phyloP scores from a whole-genome alignment of 1,284 basidiomycete species.

The Moesziomyces parantarcticus region DNA sequence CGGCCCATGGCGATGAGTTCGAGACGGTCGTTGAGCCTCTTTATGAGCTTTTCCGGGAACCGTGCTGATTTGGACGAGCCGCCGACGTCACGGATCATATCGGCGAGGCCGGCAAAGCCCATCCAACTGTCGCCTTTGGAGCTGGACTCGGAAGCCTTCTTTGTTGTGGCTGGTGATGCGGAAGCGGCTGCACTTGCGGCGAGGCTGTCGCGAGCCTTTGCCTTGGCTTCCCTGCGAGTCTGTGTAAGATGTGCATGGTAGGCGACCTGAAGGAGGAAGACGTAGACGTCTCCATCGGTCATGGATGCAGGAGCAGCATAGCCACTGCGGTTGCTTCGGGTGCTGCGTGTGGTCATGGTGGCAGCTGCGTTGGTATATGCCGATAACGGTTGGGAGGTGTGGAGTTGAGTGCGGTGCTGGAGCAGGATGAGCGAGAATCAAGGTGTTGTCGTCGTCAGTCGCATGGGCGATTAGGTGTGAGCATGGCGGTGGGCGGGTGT shows the following conservation, averaged over 20 bases:
- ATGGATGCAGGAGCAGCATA: constrained; percentile 37
- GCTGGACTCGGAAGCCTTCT: constrained; percentile 22
- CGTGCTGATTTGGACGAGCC: constrained; percentile 47
- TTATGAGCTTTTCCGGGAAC: constrained; percentile 66
- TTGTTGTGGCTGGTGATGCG: constrained; percentile 10
- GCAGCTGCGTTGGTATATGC: background rate
- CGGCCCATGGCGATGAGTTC: constrained; percentile 64
- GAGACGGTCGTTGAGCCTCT: constrained; percentile 59
- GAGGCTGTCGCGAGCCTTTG: constrained; percentile 28
- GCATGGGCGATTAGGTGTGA: too few species aligned
- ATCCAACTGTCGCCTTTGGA: constrained; percentile 54
- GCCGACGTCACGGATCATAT: constrained; percentile 56
- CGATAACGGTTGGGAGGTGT: too few species aligned
- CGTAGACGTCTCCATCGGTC: constrained; percentile 65
- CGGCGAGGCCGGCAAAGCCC: constrained; percentile 53
- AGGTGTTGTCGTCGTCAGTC: too few species aligned
- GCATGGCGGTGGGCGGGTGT: too few species aligned
- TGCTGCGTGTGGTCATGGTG: constrained; percentile 57
- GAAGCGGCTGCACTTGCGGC: constrained; percentile 6
- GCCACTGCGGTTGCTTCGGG: constrained; percentile 41
- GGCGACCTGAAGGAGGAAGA: constrained; percentile 62
- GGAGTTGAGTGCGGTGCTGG: background rate
- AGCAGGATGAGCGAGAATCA: too few species aligned
- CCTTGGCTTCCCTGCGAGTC: constrained; percentile 33
- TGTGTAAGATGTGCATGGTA: constrained; percentile 46